Evolutionary conservation across 2,329 filamentous ascomycete genomes (phyloP).

Genomic region (Cylindrodendrum hubeiense): DNA sequence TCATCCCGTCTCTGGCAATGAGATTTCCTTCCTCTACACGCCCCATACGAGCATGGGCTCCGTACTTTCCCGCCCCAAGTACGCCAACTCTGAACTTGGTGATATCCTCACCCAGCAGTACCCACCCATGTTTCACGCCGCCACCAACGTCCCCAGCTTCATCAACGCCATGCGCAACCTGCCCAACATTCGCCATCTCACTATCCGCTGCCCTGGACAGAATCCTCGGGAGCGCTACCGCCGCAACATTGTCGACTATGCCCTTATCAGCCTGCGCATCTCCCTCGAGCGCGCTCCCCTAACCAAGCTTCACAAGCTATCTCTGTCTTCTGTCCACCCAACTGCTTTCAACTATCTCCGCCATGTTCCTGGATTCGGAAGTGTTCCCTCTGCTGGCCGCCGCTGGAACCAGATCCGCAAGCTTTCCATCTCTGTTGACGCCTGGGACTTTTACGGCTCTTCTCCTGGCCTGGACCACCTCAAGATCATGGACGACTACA

Average conservation of each 20-base stretch:
- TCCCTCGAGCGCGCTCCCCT: slow-evolving; percentile 81
- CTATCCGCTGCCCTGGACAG: slow-evolving; percentile 81
- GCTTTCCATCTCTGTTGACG: slow-evolving; percentile 79
- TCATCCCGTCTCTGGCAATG: slow-evolving; percentile 80
- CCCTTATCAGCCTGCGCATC: slow-evolving; percentile 87
- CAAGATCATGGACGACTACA: slow-evolving; percentile 85
- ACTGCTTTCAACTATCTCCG: slow-evolving; percentile 83
- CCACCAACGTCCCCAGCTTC: slow-evolving; percentile 89
- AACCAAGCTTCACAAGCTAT: slow-evolving; percentile 74
- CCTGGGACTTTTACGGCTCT: slow-evolving; percentile 72
- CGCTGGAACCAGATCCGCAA: slow-evolving; percentile 84
- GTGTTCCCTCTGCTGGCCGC: slow-evolving; percentile 76
- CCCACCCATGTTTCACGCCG: slow-evolving; percentile 88
- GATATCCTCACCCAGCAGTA: slow-evolving; percentile 89
- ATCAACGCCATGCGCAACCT: slow-evolving; percentile 79
- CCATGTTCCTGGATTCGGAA: slow-evolving; percentile 79
- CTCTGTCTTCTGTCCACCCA: slow-evolving; percentile 80
- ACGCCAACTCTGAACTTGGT: slow-evolving; percentile 82
- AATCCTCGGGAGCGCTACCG: slow-evolving; percentile 77
- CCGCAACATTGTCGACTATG: slow-evolving; percentile 86
- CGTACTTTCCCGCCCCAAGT: slow-evolving; percentile 77
- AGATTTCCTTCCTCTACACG: slow-evolving; percentile 85
- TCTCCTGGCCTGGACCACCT: slow-evolving; percentile 76
- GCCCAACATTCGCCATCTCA: slow-evolving; percentile 78
- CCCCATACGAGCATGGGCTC: slow-evolving; percentile 77